Conservation (phyloP, 306 rosid genomes). For the Vicia villosa region DNA sequence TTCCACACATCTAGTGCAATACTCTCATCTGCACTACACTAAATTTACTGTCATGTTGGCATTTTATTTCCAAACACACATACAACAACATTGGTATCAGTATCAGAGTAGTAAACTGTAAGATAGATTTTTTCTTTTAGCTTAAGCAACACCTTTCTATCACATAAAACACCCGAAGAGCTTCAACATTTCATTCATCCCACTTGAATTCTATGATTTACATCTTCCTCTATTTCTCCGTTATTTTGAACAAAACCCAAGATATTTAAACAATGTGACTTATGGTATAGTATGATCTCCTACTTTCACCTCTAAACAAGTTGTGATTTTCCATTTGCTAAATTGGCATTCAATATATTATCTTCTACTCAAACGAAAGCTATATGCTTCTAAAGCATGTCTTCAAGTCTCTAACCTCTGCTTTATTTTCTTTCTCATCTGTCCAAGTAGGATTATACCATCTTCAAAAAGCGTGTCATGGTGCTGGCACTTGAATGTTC, state of each 20-base stretch:
- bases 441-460: neutral
- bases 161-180: neutral
- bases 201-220: neutral
- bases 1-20: neutral
- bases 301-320: conserved; percentile 1
- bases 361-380: neutral
- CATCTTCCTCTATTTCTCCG: neutral
- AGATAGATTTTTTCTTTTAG: neutral
- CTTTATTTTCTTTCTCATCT: neutral
- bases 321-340: neutral
- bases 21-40: neutral
- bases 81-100: neutral
- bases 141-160: neutral
- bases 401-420: neutral
- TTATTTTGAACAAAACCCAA: neutral
- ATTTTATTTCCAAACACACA: neutral
- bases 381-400: neutral
- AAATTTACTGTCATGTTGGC: neutral
- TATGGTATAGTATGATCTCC: neutral
- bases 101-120: neutral
- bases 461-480: neutral
- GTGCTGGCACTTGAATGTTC: neutral
- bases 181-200: neutral
- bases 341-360: neutral
- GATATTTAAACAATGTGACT: neutral